Evolutionary conservation across 1,139 yeast species (phyloP), one percentile per base, ranked within the genome.

Genomic region (Saccharomyces hybrid): DNA sequence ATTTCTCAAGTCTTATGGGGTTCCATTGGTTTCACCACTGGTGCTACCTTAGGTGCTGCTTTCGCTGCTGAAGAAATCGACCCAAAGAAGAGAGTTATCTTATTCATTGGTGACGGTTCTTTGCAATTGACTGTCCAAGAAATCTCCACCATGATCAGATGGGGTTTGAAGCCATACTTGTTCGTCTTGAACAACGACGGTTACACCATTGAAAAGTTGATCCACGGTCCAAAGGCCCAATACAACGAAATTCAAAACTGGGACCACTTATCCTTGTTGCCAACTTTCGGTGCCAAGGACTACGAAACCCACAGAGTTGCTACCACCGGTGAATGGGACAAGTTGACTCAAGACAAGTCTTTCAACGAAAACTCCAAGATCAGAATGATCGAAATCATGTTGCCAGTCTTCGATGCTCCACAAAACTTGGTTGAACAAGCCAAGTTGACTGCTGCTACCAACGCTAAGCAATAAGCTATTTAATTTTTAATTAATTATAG

Each of bases 1-100:
- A 88, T 88, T 60, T 86, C 95, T 52, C 96, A 88, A 74, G 93
- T 88, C 49, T 77, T 88, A 67, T 88, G 95, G 91, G 96, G 96
- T 56, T 86, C 95, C 49, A 87, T 88, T 71, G 96, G 96, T 65
- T 88, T 76, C 77, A 82, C 96, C 32, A 88, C 87, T 49, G 96
- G 96, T 67, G 87, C 95, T 52, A 79, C 88, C 41, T 73, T 84
- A 57, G 96, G 96, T 72, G 96, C 96, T 31, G 84, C 85, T 38
- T 80, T 86, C 76, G 96, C 95, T 26, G 87, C 90, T 57, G 82
- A 82, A 66, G 96, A 88, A 71, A 65, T 84, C 52, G 84, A 84
- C 67, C 82, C 84, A 52, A 70, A 72, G 60, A 83, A 81, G 71
- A 81, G 96, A 76, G 95, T 86, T 57, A 79, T 87, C 60, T 75